These are phyloP conservation scores for Phytophthora citrophthora DNA, from an alignment of 352 stramenopile species.

Conservation along the genomic window DNA sequence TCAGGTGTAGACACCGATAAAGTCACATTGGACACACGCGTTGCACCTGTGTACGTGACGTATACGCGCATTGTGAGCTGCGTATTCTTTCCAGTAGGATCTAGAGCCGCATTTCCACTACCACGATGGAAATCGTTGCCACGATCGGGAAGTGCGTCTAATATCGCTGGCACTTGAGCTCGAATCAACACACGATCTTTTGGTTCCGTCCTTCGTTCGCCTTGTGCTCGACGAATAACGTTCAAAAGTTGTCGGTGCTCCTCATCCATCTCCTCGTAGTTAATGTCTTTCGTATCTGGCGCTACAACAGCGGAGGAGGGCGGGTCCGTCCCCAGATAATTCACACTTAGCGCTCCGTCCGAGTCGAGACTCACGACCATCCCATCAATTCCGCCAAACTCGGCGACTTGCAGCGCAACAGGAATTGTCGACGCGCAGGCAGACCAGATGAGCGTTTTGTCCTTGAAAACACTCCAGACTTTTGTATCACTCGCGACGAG, in stretches of 20 bases:
- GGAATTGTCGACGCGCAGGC: conserved; percentile 62
- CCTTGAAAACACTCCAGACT: conserved; percentile 82
- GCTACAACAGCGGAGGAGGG: conserved; percentile 76
- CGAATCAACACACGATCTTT: conserved; percentile 82
- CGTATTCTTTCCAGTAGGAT: conserved; percentile 27
- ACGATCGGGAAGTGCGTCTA: conserved; percentile 63
- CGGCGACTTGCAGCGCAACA: conserved; percentile 66
- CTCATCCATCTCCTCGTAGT: conserved; percentile 93
- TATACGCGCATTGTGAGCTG: conserved; percentile 85
- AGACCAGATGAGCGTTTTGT: conserved; percentile 83
- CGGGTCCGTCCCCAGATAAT: conserved; percentile 92
- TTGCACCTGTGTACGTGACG: conserved; percentile 82
- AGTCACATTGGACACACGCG: conserved; percentile 74
- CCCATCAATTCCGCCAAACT: conserved; percentile 76
- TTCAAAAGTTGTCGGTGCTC: conserved; percentile 89
- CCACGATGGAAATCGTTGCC: conserved; percentile 48
- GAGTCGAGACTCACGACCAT: conserved; percentile 86
- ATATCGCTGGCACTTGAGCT: conserved; percentile 68
- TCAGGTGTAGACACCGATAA: conserved; percentile 70
- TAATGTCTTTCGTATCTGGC: conserved; percentile 81
- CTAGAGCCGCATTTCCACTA: conserved; percentile 10
- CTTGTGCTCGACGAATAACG: conserved; percentile 83
- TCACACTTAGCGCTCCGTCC: conserved; percentile 75
- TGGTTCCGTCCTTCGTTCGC: conserved; percentile 64
- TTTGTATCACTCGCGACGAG: conserved; percentile 78